A percentile compares a stretch with the other conserved stretches of the same genome.
Evolutionary conservation across 306 rosid species (phyloP).

Genomic region (Medicago ruthenica): DNA sequence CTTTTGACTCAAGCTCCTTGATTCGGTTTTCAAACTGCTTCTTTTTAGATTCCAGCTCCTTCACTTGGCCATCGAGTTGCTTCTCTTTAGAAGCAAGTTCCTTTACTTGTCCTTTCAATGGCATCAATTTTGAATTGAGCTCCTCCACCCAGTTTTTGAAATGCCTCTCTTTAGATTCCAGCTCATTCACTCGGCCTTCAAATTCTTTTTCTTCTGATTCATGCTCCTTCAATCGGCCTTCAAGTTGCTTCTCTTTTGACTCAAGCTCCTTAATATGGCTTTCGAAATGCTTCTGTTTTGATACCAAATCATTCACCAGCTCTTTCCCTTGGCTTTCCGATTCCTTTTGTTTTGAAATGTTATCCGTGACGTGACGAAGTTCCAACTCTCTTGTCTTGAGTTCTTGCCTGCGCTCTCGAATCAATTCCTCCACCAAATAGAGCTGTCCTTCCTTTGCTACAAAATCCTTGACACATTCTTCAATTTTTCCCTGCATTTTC

Average conservation of each 20-base stretch:
- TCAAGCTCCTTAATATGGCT: neutral
- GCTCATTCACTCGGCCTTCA: neutral
- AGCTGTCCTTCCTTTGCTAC: constrained; percentile 26
- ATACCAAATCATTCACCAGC: neutral
- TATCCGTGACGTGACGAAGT: neutral
- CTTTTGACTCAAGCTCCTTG: neutral
- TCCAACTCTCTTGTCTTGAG: neutral
- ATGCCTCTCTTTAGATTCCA: too few species aligned
- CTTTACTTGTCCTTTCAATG: neutral
- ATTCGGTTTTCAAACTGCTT: neutral
- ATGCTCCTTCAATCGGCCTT: neutral
- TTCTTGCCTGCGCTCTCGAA: constrained; percentile 10
- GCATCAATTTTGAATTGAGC: too few species aligned
- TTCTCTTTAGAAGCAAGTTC: neutral
- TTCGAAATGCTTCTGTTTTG: constrained; percentile 6
- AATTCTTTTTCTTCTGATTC: neutral
- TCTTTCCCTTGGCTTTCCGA: neutral
- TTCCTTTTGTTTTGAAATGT: neutral
- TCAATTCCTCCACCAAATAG: constrained; percentile 5
- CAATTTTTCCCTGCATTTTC: constrained; percentile 17
- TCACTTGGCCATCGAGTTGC: too few species aligned
- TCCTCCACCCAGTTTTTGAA: too few species aligned
- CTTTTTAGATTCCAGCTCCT: neutral
- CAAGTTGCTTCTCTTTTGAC: constrained; percentile 24
- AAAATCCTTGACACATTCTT: constrained; percentile 30